phyloP scores from a whole-genome alignment of 2,329 filamentous ascomycete species.

The Aspergillus sp. region DNA sequence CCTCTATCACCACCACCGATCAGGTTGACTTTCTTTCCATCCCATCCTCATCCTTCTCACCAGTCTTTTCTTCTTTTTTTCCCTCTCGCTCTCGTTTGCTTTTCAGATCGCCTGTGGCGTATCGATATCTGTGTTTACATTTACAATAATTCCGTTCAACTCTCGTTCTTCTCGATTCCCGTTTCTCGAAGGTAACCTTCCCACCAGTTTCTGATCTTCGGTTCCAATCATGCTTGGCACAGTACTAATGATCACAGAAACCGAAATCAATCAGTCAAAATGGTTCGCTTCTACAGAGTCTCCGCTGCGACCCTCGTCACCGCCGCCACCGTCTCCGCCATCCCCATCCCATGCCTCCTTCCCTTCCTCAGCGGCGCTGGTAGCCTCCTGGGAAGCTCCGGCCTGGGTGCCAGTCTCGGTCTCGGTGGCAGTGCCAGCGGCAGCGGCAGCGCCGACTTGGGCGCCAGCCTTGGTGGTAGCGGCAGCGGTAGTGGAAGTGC shows the following conservation, averaged over 20 bases:
- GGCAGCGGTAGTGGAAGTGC: conserved; percentile 7
- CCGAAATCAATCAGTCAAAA: not conserved
- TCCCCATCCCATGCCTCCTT: conserved; percentile 13
- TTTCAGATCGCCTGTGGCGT: not conserved
- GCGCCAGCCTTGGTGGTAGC: conserved; percentile 1
- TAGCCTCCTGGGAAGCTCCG: conserved; percentile 11
- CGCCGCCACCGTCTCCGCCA: conserved; percentile 7
- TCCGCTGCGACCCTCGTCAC: conserved; percentile 8
- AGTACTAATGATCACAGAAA: not conserved
- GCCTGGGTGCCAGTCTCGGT: conserved; percentile 6
- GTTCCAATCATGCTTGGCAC: too few species aligned
- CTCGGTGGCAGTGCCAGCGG: not conserved
- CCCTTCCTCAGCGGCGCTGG: conserved; percentile 13
- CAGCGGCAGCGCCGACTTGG: conserved; percentile 1
- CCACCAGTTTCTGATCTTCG: not conserved
- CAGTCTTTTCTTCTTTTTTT: not conserved
- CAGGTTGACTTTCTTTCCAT: not conserved
- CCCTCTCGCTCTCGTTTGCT: not conserved
- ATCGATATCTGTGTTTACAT: not conserved
- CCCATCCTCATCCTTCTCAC: not conserved
- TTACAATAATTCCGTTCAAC: not conserved
- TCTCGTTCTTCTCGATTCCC: not conserved
- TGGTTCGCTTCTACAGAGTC: conserved; percentile 7
- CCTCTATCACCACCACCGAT: not conserved
- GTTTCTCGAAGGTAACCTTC: not conserved